Evolutionary conservation across 2,329 filamentous ascomycete genomes (phyloP).

Genomic region (Pseudogymnoascus pannorum): DNA sequence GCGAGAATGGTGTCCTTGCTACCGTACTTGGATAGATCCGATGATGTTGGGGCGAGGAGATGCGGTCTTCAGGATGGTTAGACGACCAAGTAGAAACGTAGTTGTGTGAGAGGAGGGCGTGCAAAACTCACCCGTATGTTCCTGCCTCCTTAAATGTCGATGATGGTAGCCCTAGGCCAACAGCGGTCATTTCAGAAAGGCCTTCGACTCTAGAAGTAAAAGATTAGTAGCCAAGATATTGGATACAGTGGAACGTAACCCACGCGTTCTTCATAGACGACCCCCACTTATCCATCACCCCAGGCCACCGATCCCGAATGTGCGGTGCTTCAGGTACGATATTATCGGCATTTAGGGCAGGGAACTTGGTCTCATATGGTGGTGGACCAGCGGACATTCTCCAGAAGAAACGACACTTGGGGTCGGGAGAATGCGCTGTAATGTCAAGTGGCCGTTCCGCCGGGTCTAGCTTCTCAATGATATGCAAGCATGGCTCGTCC

Average conservation of each 20-base stretch:
- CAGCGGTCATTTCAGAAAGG: slow-evolving; percentile 50
- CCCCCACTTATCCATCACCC: slow-evolving; percentile 35
- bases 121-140: slow-evolving; percentile 31
- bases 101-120: not conserved
- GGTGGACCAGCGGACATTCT: slow-evolving; percentile 44
- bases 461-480: slow-evolving; percentile 48
- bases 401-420: slow-evolving; percentile 59
- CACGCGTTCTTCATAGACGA: slow-evolving; percentile 48
- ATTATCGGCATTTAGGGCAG: slow-evolving; percentile 47
- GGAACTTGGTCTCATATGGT: slow-evolving; percentile 48
- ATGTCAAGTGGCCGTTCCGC: slow-evolving; percentile 52
- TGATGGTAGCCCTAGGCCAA: slow-evolving; percentile 46
- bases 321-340: slow-evolving; percentile 43
- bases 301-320: slow-evolving; percentile 33
- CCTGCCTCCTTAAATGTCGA: slow-evolving; percentile 48
- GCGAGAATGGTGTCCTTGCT: slow-evolving; percentile 50
- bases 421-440: slow-evolving; percentile 47
- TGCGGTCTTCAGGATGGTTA: slow-evolving; percentile 28
- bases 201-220: not conserved
- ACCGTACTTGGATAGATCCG: slow-evolving; percentile 48
- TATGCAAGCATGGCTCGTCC: slow-evolving; percentile 51
- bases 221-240: slow-evolving; percentile 49
- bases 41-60: slow-evolving; percentile 53
- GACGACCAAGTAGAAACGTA: slow-evolving; percentile 19
- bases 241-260: slow-evolving; percentile 43